Evolutionary conservation across 805 yeast genomes (phyloP), one percentile per base, ranked within the genome.

Genomic region (Candida insectorum): DNA sequence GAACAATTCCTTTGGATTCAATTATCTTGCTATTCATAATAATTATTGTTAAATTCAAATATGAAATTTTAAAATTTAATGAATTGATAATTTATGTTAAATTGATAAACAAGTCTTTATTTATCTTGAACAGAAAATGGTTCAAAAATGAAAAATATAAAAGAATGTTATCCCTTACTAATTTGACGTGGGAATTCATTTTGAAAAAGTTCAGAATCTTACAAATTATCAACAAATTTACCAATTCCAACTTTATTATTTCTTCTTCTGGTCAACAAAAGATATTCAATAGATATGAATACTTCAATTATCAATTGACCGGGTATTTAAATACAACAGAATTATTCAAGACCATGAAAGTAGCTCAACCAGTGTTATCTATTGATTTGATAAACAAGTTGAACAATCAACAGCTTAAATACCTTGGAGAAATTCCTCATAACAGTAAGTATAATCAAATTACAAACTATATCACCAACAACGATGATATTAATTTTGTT

Each of bases 1-100:
- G 79, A 28, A 73, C 75, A n/a, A 67, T 77, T 30, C 84, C 84
- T 3, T 60, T 77, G 32, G 81, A 77, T 51, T 75, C 79, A 6
- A 65, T 77, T 11, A 71, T 76, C 10, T 50, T 77, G 33, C 55
- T 76, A 39, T 59, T 74, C 43, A 71, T 75, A 10, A 72, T 77
- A 20, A 60, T 77, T 31, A 66, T 74, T 2, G 71, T 75, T 6
- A 79, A 77, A 48, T 59, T 75, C 48, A 71, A 71, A 37, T 62
- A 57, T 36, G 60, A 63, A 31, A 57, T 60, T 27, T 62, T 66
- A 55, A 56, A 60, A 1, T 43, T 56, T 28, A 53, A 52, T 34
- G 73, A 66, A 38, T 45, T 66, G 31, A 45, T 56, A 16, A 48
- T 62, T 12, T 66, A 60, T 32, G 69, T 61, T 22, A 63, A 62